A percentile compares a stretch with the other conserved stretches of the same genome.
Conservation (phyloP, 1,139 yeast genomes). For the Debaryomyces subglobosus region DNA sequence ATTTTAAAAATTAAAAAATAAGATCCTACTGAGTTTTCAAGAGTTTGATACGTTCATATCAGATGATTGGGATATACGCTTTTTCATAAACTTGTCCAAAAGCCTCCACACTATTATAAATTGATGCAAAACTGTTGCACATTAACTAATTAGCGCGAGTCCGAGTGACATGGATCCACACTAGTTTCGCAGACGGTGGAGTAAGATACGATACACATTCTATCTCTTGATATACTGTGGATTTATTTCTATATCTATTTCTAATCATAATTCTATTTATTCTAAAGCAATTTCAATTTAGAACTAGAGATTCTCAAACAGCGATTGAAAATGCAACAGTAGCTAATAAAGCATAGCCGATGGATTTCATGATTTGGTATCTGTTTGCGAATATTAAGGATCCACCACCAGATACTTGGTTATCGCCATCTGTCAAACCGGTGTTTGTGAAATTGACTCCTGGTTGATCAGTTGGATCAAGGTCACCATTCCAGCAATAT, state of each 20-base stretch:
- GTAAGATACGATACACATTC: not conserved
- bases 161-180: not conserved
- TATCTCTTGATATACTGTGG: not conserved
- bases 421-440: conserved; percentile 47
- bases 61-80: not conserved
- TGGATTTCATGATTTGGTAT: conserved; percentile 10
- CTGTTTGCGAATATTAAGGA: conserved; percentile 12
- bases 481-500: conserved; percentile 82
- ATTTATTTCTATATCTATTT: not conserved
- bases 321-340: conserved; percentile 11
- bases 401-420: conserved; percentile 21
- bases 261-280: not conserved
- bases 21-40: not conserved
- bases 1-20: too few relatives aligned
- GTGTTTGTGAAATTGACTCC: conserved; percentile 47
- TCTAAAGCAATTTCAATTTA: not conserved
- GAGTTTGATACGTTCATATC: not conserved
- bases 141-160: not conserved
- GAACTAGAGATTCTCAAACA: not conserved
- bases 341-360: conserved; percentile 18
- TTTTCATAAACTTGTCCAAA: not conserved
- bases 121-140: not conserved
- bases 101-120: not conserved
- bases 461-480: conserved; percentile 23
- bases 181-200: not conserved